phyloP scores from a whole-genome alignment of 495 filamentous ascomycete species.

The Amorphotheca resinae region DNA sequence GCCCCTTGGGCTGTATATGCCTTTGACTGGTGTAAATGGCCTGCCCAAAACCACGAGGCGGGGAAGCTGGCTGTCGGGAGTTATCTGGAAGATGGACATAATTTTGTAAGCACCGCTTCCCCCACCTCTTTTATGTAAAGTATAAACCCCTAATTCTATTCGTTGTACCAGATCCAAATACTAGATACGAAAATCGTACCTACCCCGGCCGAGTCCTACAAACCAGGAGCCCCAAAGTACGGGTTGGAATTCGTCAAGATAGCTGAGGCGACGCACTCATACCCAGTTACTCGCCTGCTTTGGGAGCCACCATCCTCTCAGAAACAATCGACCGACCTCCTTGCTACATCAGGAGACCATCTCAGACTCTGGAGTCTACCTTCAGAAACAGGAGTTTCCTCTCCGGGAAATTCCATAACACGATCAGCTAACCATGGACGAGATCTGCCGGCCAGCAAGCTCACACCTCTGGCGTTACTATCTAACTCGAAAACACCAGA shows the following conservation, averaged over 20 bases:
- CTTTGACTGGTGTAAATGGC: constrained; percentile 99
- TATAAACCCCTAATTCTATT: background rate
- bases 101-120: constrained; percentile 54
- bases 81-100: constrained; percentile 95
- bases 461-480: constrained; percentile 84
- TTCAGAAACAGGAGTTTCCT: constrained; percentile 38
- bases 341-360: constrained; percentile 95
- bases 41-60: constrained; percentile 60
- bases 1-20: constrained; percentile 94
- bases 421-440: constrained; percentile 46
- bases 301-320: constrained; percentile 97
- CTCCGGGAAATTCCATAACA: constrained; percentile 62
- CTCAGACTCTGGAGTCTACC: constrained; percentile 85
- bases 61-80: constrained; percentile 93
- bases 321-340: constrained; percentile 90
- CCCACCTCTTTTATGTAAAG: background rate
- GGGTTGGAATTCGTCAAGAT: constrained; percentile 84
- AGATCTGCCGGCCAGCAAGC: constrained; percentile 62
- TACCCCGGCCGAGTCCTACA: constrained; percentile 60
- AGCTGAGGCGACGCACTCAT: constrained; percentile 97
- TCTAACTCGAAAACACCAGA: constrained; percentile 98
- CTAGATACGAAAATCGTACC: constrained; percentile 69
- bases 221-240: constrained; percentile 55
- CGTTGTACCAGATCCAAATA: constrained; percentile 87
- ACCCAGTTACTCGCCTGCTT: constrained; percentile 87